Percentiles rank a stretch among this genome's conserved stretches.
These are phyloP conservation scores for Russula olivacea DNA, from an alignment of 768 basidiomycete genomes.

Conservation along the genomic window DNA sequence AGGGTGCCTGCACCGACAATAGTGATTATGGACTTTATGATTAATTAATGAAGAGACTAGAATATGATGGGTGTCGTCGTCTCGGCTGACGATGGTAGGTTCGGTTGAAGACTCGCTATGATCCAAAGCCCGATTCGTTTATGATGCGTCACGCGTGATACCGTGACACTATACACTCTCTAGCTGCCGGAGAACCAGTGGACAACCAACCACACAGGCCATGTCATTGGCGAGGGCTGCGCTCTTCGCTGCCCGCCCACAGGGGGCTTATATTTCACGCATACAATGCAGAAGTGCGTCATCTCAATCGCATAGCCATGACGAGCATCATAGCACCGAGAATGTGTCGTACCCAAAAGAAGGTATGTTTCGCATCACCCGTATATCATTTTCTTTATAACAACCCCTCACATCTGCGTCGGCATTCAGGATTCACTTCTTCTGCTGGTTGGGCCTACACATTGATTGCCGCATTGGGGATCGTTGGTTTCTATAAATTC, in stretches of 20 bases:
- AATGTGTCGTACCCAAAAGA: constrained; percentile 49
- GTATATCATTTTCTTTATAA: neutral
- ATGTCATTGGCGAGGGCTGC: constrained; percentile 23
- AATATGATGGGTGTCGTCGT: neutral
- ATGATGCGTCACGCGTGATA: neutral
- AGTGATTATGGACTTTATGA: constrained; percentile 11
- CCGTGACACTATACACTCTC: neutral
- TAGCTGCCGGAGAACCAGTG: neutral
- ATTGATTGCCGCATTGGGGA: constrained; percentile 44
- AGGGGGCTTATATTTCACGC: neutral
- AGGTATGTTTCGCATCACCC: constrained; percentile 38
- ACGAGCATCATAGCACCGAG: constrained; percentile 40
- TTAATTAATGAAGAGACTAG: constrained; percentile 8
- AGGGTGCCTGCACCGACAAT: constrained; percentile 19
- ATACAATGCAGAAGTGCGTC: constrained; percentile 30
- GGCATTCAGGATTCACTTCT: constrained; percentile 49
- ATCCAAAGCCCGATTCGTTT: neutral
- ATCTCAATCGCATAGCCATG: constrained; percentile 25
- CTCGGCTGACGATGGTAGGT: neutral
- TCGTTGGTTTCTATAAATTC: constrained; percentile 57
- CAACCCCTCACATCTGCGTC: neutral
- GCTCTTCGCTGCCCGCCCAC: constrained; percentile 15
- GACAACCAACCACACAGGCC: neutral
- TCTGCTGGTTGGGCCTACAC: constrained; percentile 65
- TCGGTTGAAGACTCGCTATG: neutral